Base-by-base conservation (phyloP, 1,284 basidiomycete species). In the Austroboletus novae-zelandiae region DNA sequence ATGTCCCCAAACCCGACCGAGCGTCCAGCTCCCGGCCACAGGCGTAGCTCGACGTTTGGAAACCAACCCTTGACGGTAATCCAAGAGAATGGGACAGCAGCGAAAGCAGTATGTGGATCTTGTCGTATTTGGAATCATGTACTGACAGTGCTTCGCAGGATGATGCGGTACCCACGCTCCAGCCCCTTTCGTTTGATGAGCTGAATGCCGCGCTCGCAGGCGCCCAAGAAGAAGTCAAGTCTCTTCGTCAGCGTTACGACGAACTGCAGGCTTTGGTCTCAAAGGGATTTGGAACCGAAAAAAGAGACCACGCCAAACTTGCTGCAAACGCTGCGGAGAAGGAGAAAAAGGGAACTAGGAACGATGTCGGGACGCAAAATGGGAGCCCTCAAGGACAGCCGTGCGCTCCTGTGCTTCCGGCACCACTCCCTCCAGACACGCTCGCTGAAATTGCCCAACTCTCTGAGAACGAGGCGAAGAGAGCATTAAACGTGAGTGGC, bases 41-140 rank as follows among this genome's bases (percentile, higher is more conserved):
- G 59, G n/a, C 60, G 60, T 11, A 65, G 59, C 18, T 61, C 62
- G 41, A 65, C 60, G 6, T 61, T 61, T 9, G 61, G 60, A 34
- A 54, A 45, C 25, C 58, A 55, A 14, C 56, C 46, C 13, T 61
- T 52, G 51, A 23, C 27, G 40, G 44, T 34, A 43, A 58, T 57
- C 5, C 47, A 51, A 11, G 51, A 51, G 25, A 48, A 45, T 20
- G 14, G 9, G 32, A n/a, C 23, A 20, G 23, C n/a, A 45, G 43
- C 39, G 23, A 61, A 52, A 15, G 61, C 50, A 8, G 47, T 51
- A 25, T 9, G 48, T 29, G 1, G 20, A 27, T 48, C 31, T 44
- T 40, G 17, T 53, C 46, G 3, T 15, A 45, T 57, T 50, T 25
- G 37, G 41, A 42, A 42, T 27, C 5, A 15, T 13, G 34, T 17